phyloP scores from a whole-genome alignment of 2,329 filamentous ascomycete genomes.

The Exophiala phaeomuriformis region DNA sequence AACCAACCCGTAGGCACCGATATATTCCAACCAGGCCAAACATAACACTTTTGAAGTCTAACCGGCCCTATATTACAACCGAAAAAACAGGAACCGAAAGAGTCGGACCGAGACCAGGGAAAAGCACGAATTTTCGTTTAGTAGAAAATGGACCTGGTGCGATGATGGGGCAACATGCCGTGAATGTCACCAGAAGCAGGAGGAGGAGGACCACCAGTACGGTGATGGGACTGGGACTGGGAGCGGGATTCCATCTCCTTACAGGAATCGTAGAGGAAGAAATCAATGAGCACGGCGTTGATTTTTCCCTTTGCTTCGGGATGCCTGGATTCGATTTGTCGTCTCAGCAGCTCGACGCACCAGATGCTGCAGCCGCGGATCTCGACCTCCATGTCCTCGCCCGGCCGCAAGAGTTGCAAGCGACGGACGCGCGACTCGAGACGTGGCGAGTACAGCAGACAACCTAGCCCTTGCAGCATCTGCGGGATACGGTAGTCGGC shows the following conservation, averaged over 20 bases:
- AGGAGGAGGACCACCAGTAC: too few species aligned
- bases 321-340: slow-evolving; percentile 68
- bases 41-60: too few species aligned
- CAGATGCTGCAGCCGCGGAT: slow-evolving; percentile 90
- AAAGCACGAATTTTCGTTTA: slow-evolving; percentile 1
- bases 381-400: slow-evolving; percentile 75
- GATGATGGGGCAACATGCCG: slow-evolving; percentile 39
- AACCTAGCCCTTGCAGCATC: slow-evolving; percentile 75
- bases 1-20: too few species aligned
- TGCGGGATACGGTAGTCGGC: slow-evolving; percentile 97
- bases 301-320: slow-evolving; percentile 45
- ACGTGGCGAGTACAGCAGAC: slow-evolving; percentile 74
- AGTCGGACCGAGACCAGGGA: too few species aligned
- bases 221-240: too few species aligned
- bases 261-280: slow-evolving; percentile 91
- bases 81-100: too few species aligned
- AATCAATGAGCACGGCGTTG: slow-evolving; percentile 93
- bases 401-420: slow-evolving; percentile 59
- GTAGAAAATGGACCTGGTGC: slow-evolving; percentile 27
- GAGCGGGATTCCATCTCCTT: slow-evolving; percentile 66
- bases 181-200: slow-evolving; percentile 15
- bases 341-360: slow-evolving; percentile 81
- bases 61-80: too few species aligned
- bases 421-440: slow-evolving; percentile 63
- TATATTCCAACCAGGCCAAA: too few species aligned